Percentiles rank a stretch among this genome's conserved stretches.
Conservation (phyloP, 805 yeast genomes). For the Candida golubevii region DNA sequence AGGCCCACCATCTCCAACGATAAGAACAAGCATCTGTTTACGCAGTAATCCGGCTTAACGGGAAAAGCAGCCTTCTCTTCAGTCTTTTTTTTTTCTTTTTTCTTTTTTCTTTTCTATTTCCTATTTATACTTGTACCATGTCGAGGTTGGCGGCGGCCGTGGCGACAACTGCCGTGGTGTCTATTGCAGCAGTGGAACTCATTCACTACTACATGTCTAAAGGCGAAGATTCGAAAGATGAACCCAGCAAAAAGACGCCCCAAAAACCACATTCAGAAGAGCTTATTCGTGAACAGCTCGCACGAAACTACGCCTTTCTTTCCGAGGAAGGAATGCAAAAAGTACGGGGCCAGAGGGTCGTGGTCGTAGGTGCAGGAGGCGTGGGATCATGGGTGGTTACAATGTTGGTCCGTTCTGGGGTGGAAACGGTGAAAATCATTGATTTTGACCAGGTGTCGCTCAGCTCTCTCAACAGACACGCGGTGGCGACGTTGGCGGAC, state of each 20-base stretch:
- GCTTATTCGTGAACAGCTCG: slow-evolving; percentile 84
- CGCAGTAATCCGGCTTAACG: neutral
- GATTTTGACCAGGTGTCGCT: slow-evolving; percentile 96
- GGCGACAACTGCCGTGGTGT: slow-evolving; percentile 12
- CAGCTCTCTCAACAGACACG: slow-evolving; percentile 88
- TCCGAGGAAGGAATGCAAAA: slow-evolving; percentile 79
- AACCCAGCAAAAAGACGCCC: neutral
- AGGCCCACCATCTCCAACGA: neutral
- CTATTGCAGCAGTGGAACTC: slow-evolving; percentile 12
- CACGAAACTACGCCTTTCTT: slow-evolving; percentile 88
- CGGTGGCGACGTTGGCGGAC: slow-evolving; percentile 85
- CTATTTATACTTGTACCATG: too few species aligned
- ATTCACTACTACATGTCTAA: slow-evolving; percentile 7
- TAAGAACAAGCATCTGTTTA: neutral
- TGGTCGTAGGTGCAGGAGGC: slow-evolving; percentile 94
- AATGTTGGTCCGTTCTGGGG: slow-evolving; percentile 89
- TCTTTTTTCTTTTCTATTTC: too few species aligned
- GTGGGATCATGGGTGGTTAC: slow-evolving; percentile 97
- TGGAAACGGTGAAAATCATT: slow-evolving; percentile 69
- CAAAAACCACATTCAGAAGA: slow-evolving; percentile 44
- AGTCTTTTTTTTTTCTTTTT: too few species aligned
- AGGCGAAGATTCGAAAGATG: neutral
- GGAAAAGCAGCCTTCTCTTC: too few species aligned
- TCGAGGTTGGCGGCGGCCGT: slow-evolving; percentile 5
- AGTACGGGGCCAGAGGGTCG: slow-evolving; percentile 66